Base-by-base conservation (phyloP, 495 filamentous ascomycete genomes). In the Cenococcum geophilum region DNA sequence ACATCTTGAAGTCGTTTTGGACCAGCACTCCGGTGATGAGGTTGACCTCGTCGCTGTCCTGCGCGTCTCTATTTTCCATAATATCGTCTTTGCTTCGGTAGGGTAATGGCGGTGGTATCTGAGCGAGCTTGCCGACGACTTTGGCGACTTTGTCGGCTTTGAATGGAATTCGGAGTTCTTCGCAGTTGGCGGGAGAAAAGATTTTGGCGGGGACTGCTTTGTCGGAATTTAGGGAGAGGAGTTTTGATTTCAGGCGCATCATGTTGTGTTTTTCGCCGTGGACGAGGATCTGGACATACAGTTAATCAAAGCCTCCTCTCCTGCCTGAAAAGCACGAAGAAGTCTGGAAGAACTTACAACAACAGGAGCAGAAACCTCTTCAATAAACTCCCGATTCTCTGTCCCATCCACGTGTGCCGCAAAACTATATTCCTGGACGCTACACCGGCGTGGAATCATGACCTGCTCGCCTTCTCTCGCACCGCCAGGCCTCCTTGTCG, bases 261-360 rank as follows among this genome's bases (percentile, higher is more conserved):
- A 98, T 98, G 68, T 97, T 95, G 70, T 96, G 90, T 64, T 92
- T 89, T 70, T 97, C 95, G 32, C 93, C 93, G 68, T 98, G 93
- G 4, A 98, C 93, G 22, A 98, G 82, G 55, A 98, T 96, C 87
- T 92, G 52, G 1, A 1, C 0, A 9, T 52, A 6, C 20, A 16
- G 57, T 78, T 67, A 77, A 69, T 37, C 8, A 57, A 52, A 36
- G 61, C 34, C 60, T 42, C 48, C 27, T 32, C 6, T 32, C 6
- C 27, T 3, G 27, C 27, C 27, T 35, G 18, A 12, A 62, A 11
- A 58, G 37, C 11, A 20, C 18, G 20, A 23, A 18, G 61, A 36
- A 51, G 4, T 43, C 3, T 48, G 54, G 22, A n/a, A 55, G 10
- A 50, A 81, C 89, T 76, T 80, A 95, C 89, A 62, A 98, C 92